These are phyloP conservation scores for Echites panduratus DNA, from an alignment of 257 asterid genomes.

Conservation along the genomic window DNA sequence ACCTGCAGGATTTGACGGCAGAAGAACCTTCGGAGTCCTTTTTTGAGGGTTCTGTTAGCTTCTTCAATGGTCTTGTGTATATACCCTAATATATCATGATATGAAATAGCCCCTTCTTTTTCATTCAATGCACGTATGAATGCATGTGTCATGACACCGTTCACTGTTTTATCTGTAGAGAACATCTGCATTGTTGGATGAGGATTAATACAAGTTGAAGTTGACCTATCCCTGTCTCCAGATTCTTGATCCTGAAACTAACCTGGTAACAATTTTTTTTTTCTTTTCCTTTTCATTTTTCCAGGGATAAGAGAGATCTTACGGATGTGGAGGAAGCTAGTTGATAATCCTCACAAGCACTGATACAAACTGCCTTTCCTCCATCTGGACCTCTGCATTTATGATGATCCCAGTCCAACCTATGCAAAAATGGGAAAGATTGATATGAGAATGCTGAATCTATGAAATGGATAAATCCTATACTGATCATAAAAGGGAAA, in stretches of 20 bases:
- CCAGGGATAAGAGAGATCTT: slow-evolving; percentile 6
- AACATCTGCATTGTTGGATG: slow-evolving; percentile 35
- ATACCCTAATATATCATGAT: slow-evolving; percentile 33
- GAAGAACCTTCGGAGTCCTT: slow-evolving; percentile 35
- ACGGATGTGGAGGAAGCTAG: slow-evolving; percentile 72
- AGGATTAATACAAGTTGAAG: neutral
- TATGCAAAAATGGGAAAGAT: slow-evolving; percentile 12
- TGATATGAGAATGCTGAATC: neutral
- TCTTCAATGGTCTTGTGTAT: slow-evolving; percentile 37
- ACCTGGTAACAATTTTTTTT: neutral
- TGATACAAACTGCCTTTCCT: slow-evolving; percentile 60
- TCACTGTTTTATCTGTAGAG: slow-evolving; percentile 35
- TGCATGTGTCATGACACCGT: slow-evolving; percentile 62
- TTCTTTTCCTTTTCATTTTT: neutral
- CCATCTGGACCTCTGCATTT: slow-evolving; percentile 48
- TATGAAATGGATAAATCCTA: neutral
- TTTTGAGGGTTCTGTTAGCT: slow-evolving; percentile 23
- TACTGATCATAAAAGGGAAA: neutral
- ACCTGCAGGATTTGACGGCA: slow-evolving; percentile 62
- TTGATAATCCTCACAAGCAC: slow-evolving; percentile 82
- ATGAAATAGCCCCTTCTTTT: slow-evolving; percentile 30
- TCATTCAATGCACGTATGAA: slow-evolving; percentile 46
- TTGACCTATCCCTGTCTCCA: neutral
- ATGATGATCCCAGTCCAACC: slow-evolving; percentile 49
- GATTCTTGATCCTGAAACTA: neutral